Evolutionary conservation across 768 basidiomycete genomes (phyloP).

Genomic region (Hericium rajendrae): DNA sequence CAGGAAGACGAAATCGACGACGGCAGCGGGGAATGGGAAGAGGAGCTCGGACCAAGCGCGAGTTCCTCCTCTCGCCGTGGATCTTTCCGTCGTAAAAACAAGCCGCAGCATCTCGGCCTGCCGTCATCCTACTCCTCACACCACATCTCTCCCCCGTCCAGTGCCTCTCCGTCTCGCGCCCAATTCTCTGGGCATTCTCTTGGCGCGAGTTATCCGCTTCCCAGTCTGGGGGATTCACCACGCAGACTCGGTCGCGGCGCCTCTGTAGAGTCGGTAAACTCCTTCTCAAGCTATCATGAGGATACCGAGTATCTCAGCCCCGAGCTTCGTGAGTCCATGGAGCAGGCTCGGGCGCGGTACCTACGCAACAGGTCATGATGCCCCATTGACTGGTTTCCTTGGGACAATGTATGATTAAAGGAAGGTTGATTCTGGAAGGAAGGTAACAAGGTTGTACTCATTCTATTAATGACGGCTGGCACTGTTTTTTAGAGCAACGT

Average conservation of each 20-base stretch:
- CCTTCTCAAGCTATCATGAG: slow-evolving; percentile 27
- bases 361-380: slow-evolving; percentile 8
- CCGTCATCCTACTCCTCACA: slow-evolving; percentile 19
- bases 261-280: slow-evolving; percentile 7
- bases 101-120: slow-evolving; percentile 13
- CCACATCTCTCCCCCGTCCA: slow-evolving; percentile 18
- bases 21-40: slow-evolving; percentile 67
- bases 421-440: background rate
- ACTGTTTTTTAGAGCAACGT: background rate
- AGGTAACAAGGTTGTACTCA: background rate
- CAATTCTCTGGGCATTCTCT: slow-evolving; percentile 3
- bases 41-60: slow-evolving; percentile 33
- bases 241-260: slow-evolving; percentile 14
- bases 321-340: slow-evolving; percentile 65
- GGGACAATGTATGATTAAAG: background rate
- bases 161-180: slow-evolving; percentile 9
- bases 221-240: slow-evolving; percentile 21
- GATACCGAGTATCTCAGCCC: slow-evolving; percentile 52
- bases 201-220: slow-evolving; percentile 16
- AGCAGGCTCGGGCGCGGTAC: slow-evolving; percentile 44
- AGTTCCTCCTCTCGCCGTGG: slow-evolving; percentile 16
- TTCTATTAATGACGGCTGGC: background rate
- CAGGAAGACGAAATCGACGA: slow-evolving; percentile 73
- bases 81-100: slow-evolving; percentile 15
- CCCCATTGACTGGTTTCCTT: background rate